Evolutionary conservation across 768 basidiomycete genomes (phyloP).

Genomic region (Naganishia vishniacii): DNA sequence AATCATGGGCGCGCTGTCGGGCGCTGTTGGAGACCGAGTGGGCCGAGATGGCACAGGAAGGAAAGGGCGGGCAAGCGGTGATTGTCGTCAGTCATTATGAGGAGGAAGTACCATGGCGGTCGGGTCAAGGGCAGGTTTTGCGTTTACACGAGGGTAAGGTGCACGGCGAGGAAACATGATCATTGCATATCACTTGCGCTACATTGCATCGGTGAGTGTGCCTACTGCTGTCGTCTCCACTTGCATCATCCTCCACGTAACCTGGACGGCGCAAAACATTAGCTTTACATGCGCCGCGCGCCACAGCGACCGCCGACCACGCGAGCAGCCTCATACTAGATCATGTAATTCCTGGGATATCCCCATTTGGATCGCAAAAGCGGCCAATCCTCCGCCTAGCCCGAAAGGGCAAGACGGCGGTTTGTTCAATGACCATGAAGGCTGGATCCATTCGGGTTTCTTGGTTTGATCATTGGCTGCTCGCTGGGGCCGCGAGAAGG

Average conservation of each 20-base stretch:
- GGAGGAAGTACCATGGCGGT: constrained; percentile 33
- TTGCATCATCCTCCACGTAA: too few species aligned
- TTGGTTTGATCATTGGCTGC: constrained; percentile 26
- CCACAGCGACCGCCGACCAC: background rate
- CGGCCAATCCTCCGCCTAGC: too few species aligned
- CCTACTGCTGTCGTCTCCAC: too few species aligned
- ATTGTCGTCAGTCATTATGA: constrained; percentile 81
- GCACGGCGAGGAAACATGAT: background rate
- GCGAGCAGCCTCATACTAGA: constrained; percentile 20
- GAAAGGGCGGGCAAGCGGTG: constrained; percentile 59
- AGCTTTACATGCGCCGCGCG: background rate
- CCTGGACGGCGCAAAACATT: background rate
- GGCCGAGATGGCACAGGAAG: constrained; percentile 26
- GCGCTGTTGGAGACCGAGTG: constrained; percentile 58
- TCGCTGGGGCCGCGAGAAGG: background rate
- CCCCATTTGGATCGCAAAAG: constrained; percentile 15
- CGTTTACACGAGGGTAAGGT: constrained; percentile 17
- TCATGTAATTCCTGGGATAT: constrained; percentile 20
- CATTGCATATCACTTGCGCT: background rate
- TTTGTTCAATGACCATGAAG: constrained; percentile 10
- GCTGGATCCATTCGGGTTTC: constrained; percentile 22
- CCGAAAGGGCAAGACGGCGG: too few species aligned
- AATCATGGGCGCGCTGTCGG: constrained; percentile 64
- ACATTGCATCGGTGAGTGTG: too few species aligned
- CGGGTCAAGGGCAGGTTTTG: constrained; percentile 1